Base-by-base conservation (phyloP, 805 yeast genomes). In the Wickerhamiella sorbophila region DNA sequence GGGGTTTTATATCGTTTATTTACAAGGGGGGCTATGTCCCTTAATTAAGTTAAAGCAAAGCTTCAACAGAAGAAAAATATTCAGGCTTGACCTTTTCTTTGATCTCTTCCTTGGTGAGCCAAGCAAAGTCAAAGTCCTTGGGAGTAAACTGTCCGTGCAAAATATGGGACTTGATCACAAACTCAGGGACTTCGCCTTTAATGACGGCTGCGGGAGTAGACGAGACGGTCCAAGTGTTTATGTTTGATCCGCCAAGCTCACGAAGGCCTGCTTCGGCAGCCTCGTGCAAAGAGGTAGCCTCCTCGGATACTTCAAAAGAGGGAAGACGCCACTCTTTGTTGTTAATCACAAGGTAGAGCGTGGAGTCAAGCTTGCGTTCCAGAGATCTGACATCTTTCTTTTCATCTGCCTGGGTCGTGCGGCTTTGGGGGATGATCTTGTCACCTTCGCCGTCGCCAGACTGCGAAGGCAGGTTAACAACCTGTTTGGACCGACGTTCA, bases 181-280 rank as follows among this genome's bases (percentile, higher is more conserved):
- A 91, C 52, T 82, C 88, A 52, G 74, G 68, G 12, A 48, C 44
- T 5, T 54, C 53, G 2, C 45, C 52, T 50, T 73, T 67, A 47
- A 79, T 55, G 1, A 79, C 75, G 35, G 78, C 86, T 33, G 87
- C 79, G 33, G 98, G 97, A 4, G 80, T 80, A 43, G 74, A 75
- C 19, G 97, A 85, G n/a, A 91, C 94, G 17, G 81, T 74, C 83
- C 93, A 88, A 35, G 85, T 79, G 62, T 85, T 81, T 57, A 91
- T 72, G 42, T 69, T 59, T 9, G 68, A 72, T 26, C 95, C 94
- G 16, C 95, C 95, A 17, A 81, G 53, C 18, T 60, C 52, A 57
- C 75, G 70, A 43, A 91, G 63, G 0, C 94, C 93, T 38, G 70
- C 62, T 59, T 82, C 84, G 2, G 95, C 95, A 31, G 76, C 70